Conservation (phyloP, 2,329 filamentous ascomycete species). For the Exutisphaerella laricina region DNA sequence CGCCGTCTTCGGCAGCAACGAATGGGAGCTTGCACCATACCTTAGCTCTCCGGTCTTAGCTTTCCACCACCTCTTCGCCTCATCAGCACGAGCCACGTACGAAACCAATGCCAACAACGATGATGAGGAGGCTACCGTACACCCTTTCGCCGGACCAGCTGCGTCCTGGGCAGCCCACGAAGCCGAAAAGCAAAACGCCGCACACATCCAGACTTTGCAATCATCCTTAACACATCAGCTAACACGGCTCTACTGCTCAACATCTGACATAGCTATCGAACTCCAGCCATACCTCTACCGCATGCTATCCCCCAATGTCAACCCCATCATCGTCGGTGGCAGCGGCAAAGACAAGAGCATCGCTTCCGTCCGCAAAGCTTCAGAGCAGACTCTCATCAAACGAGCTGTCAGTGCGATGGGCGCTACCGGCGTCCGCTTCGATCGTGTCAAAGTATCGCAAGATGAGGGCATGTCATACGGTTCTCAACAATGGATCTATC, state of each 20-base stretch:
- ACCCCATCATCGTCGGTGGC: constrained; percentile 74
- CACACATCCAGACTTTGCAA: constrained; percentile 68
- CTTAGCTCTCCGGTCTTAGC: constrained; percentile 80
- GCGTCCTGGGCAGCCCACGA: constrained; percentile 80
- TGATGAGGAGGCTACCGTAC: constrained; percentile 26
- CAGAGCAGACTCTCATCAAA: constrained; percentile 73
- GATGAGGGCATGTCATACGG: constrained; percentile 41
- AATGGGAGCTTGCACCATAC: constrained; percentile 88
- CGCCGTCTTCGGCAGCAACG: constrained; percentile 73
- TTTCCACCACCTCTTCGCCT: constrained; percentile 87
- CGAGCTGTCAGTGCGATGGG: constrained; percentile 75
- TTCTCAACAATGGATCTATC: constrained; percentile 63
- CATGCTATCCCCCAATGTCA: constrained; percentile 82
- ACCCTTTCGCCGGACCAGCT: constrained; percentile 74
- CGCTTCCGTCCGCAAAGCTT: constrained; percentile 82
- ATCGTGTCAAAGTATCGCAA: constrained; percentile 69
- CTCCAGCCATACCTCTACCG: constrained; percentile 78
- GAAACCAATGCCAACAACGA: constrained; percentile 41
- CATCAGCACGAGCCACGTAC: constrained; percentile 50
- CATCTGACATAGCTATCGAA: constrained; percentile 71
- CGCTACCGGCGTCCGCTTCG: constrained; percentile 75
- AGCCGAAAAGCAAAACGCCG: constrained; percentile 69
- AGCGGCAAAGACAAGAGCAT: constrained; percentile 33
- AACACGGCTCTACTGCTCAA: constrained; percentile 70
- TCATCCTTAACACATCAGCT: constrained; percentile 65